These are phyloP conservation scores for Aspergillus candidus DNA, from an alignment of 2,329 filamentous ascomycete genomes.

Conservation along the genomic window DNA sequence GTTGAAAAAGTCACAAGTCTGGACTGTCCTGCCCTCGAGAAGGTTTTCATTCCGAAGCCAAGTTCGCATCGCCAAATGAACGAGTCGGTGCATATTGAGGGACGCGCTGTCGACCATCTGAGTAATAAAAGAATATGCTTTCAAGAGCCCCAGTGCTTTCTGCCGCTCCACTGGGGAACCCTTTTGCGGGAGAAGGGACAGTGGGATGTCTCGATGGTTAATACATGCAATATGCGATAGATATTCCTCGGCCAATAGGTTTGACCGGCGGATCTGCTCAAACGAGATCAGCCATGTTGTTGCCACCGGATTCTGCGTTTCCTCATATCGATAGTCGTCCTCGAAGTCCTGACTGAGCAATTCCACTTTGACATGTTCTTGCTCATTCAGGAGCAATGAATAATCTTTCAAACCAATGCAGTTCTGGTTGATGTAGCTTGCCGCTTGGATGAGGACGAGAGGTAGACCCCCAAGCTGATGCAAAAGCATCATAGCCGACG, in stretches of 20 bases:
- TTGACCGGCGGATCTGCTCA: constrained; percentile 17
- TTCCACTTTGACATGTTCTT: constrained; percentile 15
- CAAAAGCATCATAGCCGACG: constrained; percentile 10
- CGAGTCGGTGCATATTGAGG: constrained; percentile 26
- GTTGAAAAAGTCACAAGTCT: constrained; percentile 3
- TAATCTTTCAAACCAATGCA: constrained; percentile 7
- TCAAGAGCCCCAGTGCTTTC: constrained; percentile 19
- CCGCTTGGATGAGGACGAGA: constrained; percentile 27
- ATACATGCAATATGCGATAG: constrained; percentile 28
- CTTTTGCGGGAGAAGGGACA: constrained; percentile 16
- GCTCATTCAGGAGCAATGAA: constrained; percentile 15
- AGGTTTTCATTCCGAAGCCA: constrained; percentile 17
- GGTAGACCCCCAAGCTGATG: constrained; percentile 22
- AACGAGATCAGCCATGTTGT: constrained; percentile 33
- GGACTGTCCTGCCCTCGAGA: background rate
- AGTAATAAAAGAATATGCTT: constrained; percentile 18
- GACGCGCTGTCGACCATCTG: background rate
- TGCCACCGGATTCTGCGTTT: constrained; percentile 27
- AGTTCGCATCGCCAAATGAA: constrained; percentile 24
- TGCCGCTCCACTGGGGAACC: constrained; percentile 1
- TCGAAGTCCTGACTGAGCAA: constrained; percentile 27
- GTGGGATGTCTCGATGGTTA: constrained; percentile 20
- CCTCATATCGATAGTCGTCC: constrained; percentile 20
- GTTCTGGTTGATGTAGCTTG: constrained; percentile 26
- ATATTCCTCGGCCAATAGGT: constrained; percentile 16